phyloP scores from a whole-genome alignment of 441 rosid species.

The Erysimum pusillum region DNA sequence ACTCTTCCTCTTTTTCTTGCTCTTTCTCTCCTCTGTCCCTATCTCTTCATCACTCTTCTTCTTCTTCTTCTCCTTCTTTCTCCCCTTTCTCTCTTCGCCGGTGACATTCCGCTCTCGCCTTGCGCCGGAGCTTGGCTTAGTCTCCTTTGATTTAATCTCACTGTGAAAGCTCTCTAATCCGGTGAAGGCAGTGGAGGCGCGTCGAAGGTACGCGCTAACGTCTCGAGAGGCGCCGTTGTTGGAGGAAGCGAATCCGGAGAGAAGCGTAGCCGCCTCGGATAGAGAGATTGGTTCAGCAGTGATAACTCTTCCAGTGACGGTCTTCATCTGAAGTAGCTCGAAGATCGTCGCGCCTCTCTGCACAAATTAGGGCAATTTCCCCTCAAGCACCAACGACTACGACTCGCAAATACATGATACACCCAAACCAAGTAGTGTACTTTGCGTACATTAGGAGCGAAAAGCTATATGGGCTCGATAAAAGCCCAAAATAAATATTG shows the following conservation, averaged over 20 bases:
- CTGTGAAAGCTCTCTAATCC: constrained; percentile 61
- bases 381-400: no score
- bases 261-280: constrained; percentile 61
- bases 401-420: no score
- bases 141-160: constrained; percentile 47
- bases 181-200: constrained; percentile 58
- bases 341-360: constrained; percentile 25
- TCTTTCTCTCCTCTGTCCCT: constrained; percentile 38
- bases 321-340: constrained; percentile 55
- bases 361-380: constrained; percentile 39
- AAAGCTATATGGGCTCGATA: no score
- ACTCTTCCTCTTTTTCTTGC: constrained; percentile 49
- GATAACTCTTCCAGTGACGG: constrained; percentile 53
- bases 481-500: constrained; percentile 17
- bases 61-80: constrained; percentile 45
- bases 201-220: constrained; percentile 64
- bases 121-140: constrained; percentile 25
- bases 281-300: constrained; percentile 54
- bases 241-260: constrained; percentile 60
- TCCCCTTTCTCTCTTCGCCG: constrained; percentile 28
- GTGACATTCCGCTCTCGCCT: constrained; percentile 14
- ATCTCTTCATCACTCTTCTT: constrained; percentile 5
- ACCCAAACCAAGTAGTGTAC: no score
- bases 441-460: no score
- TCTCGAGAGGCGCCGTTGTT: constrained; percentile 69